Base-by-base conservation (phyloP, 352 stramenopile genomes). In the Phytopythium kandeliae region DNA sequence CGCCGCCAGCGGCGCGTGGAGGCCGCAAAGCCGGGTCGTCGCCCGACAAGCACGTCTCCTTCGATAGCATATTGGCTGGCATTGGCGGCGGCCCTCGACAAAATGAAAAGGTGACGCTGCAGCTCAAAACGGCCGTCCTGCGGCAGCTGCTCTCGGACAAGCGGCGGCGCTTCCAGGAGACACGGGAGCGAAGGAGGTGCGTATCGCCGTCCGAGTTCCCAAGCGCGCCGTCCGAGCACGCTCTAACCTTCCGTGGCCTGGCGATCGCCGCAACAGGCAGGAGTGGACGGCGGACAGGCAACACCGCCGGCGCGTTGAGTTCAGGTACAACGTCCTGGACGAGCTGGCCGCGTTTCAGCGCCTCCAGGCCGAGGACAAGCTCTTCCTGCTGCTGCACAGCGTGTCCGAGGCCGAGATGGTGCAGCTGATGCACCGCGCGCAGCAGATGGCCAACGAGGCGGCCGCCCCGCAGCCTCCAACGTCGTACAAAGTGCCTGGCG, bases 241-340 rank as follows among this genome's bases (percentile, higher is more conserved):
- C n/a, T 38, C 43, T 49, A 28, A 49, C 28, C 8, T 38, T 25
- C 5, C 9, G 17, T 26, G 16, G 13, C 9, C 26, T 33, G 19
- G 17, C 42, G 34, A 48, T 16, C 31, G 31, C 10, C 44, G 52
- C 34, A 44, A 50, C 43, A 86, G 71, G 2, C 64, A 67, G 37
- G 57, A 80, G 37, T 92, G 80, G 75, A 63, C 67, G 22, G 58
- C 65, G 12, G 51, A 56, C 3, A 63, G 66, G 1, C 70, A 86
- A 54, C 60, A 85, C 40, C 71, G 75, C 55, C 76, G 78, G 8
- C 67, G 47, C n/a, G 54, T 73, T 15, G 78, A 78, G 30, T 83
- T 87, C 31, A 65, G 71, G 28, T 89, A 89, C 63, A 78, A 89
- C 33, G 76, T 88, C 13, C 50, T 86, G 25, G 75, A 87, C 17